Conservation (phyloP, 139 green algal species). For the Dunaliella primolecta region DNA sequence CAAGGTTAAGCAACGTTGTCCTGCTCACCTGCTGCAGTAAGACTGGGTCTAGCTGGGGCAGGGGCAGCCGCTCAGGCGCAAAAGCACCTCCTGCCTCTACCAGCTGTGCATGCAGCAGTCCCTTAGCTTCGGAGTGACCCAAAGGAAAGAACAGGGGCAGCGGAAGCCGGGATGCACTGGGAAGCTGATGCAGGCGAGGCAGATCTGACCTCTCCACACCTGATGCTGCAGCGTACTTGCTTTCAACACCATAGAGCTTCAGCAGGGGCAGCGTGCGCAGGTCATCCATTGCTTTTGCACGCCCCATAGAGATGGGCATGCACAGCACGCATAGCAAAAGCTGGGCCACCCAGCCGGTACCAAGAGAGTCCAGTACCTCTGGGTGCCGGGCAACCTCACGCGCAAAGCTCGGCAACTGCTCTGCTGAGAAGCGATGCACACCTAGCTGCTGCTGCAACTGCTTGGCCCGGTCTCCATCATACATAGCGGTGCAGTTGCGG, state of each 20-base stretch:
- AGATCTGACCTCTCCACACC: background rate
- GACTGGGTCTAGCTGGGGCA: background rate
- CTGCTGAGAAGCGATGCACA: background rate
- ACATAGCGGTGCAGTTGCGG: background rate
- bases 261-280: background rate
- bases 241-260: background rate
- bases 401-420: background rate
- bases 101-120: no score
- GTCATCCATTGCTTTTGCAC: background rate
- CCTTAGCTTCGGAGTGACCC: no score
- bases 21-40: background rate
- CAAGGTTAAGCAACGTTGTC: no score
- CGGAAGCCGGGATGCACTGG: background rate
- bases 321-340: background rate
- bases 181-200: background rate
- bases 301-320: background rate
- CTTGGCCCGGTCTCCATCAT: background rate
- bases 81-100: background rate
- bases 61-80: background rate
- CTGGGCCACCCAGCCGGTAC: background rate
- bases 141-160: background rate
- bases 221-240: background rate
- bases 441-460: background rate
- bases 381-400: background rate
- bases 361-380: background rate